Base-by-base conservation (phyloP, 2,329 filamentous ascomycete species). In the Ploettnerulaceae sp. region DNA sequence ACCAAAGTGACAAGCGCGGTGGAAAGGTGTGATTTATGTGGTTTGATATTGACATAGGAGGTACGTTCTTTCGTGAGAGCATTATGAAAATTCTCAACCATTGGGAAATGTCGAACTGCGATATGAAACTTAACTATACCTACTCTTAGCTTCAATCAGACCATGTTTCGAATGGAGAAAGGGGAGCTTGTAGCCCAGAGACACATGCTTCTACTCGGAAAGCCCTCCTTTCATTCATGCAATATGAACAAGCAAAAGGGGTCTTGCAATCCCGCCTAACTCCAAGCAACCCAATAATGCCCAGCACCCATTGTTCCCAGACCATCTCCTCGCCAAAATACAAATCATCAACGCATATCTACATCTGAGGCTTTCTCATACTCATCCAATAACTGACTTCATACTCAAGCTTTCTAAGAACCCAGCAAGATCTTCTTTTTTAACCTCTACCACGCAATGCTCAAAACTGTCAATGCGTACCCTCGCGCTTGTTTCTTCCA, bases 381-480 rank as follows among this genome's bases (percentile, higher is more conserved):
- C 33, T 58, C 63, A 84, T 33, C 80, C 79, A 45, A 84, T 84
- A 14, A 97, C 89, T 47, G 82, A 82, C 75, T 94, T 95, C 77
- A 89, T 84, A 68, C 90, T 96, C 63, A 98, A 67, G 46, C 84
- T 84, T 70, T 98, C 93, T 56, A 98, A 71, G 65, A 98, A 98
- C 0, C 84, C 88, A 12, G 82, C 81, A 21, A 98, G 70, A 67
- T 97, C 93, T 64, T 97, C 93, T 71, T 95, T 96, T 68, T 84
- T 84, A n/a, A 98, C 91, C 66, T 98, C 93, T 36, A 97, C 90
- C 6, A 97, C 93, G 61, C 89, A 95, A 65, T 95, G 88, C 68
- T 98, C 93, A 61, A 98, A 98, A 66, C 87, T 94, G 67, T 98
- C 93, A 63, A 96, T 94, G 50, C 89, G 75, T 15, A 97, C 89